phyloP scores from a whole-genome alignment of 148 eudicot genomes.

The Silene uniflora region DNA sequence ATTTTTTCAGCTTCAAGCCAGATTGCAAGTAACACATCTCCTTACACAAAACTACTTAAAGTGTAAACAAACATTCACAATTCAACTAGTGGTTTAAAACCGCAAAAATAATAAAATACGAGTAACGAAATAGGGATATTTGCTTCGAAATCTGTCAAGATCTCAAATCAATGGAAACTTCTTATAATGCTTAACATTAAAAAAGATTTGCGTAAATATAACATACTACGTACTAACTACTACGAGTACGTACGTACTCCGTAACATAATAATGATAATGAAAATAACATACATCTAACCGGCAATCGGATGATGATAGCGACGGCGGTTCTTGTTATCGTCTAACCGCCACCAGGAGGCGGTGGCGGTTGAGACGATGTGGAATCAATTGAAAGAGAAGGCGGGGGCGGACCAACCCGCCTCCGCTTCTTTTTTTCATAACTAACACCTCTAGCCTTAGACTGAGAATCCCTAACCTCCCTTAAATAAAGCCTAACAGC shows the following conservation, averaged over 20 bases:
- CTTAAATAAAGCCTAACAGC: slow-evolving; percentile 54
- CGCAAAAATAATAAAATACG: no score
- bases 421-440: slow-evolving; percentile 59
- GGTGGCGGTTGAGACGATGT: neutral
- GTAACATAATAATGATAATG: no score
- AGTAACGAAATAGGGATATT: no score
- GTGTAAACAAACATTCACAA: no score
- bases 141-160: no score
- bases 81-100: no score
- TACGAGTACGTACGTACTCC: neutral
- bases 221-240: neutral
- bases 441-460: slow-evolving; percentile 57
- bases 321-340: neutral
- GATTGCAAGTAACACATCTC: no score
- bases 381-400: neutral
- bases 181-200: no score
- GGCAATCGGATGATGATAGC: neutral
- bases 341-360: neutral
- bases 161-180: no score
- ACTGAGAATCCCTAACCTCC: slow-evolving; percentile 52
- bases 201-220: neutral
- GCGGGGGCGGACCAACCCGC: slow-evolving; percentile 14
- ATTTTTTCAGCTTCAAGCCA: no score
- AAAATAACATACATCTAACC: neutral
- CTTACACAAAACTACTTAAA: no score